Base-by-base conservation (phyloP, 306 rosid species). In the Begonia loranthoides region DNA sequence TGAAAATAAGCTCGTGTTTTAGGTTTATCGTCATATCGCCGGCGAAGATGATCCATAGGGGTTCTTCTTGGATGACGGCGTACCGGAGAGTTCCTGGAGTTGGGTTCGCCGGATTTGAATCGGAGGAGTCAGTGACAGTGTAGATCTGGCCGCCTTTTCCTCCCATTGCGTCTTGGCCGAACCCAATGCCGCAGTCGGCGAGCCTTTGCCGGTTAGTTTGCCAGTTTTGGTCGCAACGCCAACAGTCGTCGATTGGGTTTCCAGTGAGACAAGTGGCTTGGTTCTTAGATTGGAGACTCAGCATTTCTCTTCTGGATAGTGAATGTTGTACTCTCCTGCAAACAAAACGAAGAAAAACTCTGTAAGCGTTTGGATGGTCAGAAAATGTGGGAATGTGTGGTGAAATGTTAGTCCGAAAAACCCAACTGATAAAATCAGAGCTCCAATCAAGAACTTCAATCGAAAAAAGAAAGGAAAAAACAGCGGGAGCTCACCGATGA, bases 91-190 rank as follows among this genome's bases (percentile, higher is more conserved):
- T 82, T 0, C 93, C 93, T 0, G 83, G 87, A 0, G 51, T 49
- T 0, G 93, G 93, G 72, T 76, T 76, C 0, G 58, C 73, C 0
- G 83, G 72, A 59, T 82, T 67, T 0, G 13, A 9, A 59, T 82
- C 93, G 19, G 93, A 82, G 13, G 93, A 82, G 69, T 82, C 93
- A 1, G 77, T 76, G 10, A 82, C 93, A 1, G 73, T 1, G 60
- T 79, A 82, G 87, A 82, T 70, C 79, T 62, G 86, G 1, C 93
- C 93, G 43, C 76, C 79, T 40, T 79, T 82, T 1, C 93, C 93
- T 3, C 93, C 93, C 50, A 68, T 13, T 17, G 93, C 79, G 55
- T 66, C 75, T 22, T 50, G 57, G 9, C 93, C 93, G 60, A 82
- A 82, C 3, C 93, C 93, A 14, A 82, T 55, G 52, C 81, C 81